A percentile compares a stretch with the other conserved stretches of the same genome.
These are phyloP conservation scores for Pyricularia pennisetigena DNA, from an alignment of 2,329 filamentous ascomycete species.

Conservation along the genomic window DNA sequence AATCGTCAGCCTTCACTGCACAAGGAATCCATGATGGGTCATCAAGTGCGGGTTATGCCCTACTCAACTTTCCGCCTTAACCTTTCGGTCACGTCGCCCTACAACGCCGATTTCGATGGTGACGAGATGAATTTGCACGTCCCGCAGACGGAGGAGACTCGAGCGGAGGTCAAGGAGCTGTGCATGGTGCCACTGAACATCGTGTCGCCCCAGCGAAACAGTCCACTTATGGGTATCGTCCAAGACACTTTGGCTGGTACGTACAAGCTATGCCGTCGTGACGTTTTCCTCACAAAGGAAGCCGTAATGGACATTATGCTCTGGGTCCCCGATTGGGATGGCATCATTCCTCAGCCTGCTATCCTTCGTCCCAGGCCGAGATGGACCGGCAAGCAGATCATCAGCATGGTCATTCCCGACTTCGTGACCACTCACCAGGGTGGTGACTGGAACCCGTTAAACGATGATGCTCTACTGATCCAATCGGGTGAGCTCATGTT, in stretches of 20 bases:
- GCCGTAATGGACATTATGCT: slow-evolving; percentile 95
- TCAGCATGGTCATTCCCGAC: slow-evolving; percentile 82
- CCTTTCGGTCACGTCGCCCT: slow-evolving; percentile 92
- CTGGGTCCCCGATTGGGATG: slow-evolving; percentile 97
- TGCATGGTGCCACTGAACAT: slow-evolving; percentile 99
- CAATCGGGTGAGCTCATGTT: slow-evolving; percentile 84
- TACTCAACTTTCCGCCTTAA: slow-evolving; percentile 98
- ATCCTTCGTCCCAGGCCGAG: slow-evolving; percentile 85
- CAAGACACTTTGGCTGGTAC: slow-evolving; percentile 94
- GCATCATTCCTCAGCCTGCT: slow-evolving; percentile 84
- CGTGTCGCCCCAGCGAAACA: slow-evolving; percentile 93
- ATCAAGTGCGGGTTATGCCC: slow-evolving; percentile 94
- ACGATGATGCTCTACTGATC: slow-evolving; percentile 72
- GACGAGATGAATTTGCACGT: slow-evolving; percentile 99
- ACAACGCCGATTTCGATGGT: slow-evolving; percentile 99
- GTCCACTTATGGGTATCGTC: slow-evolving; percentile 97
- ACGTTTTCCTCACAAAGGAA: slow-evolving; percentile 83
- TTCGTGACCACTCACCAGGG: slow-evolving; percentile 70
- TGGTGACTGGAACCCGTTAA: slow-evolving; percentile 54
- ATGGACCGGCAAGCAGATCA: slow-evolving; percentile 97
- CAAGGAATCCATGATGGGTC: slow-evolving; percentile 99
- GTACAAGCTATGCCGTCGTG: slow-evolving; percentile 92
- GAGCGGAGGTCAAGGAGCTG: slow-evolving; percentile 86
- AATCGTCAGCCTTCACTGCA: slow-evolving; percentile 98
- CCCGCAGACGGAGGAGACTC: slow-evolving; percentile 92